Evolutionary conservation across 345 rosid genomes (phyloP).

Genomic region (Erucastrum elatum): DNA sequence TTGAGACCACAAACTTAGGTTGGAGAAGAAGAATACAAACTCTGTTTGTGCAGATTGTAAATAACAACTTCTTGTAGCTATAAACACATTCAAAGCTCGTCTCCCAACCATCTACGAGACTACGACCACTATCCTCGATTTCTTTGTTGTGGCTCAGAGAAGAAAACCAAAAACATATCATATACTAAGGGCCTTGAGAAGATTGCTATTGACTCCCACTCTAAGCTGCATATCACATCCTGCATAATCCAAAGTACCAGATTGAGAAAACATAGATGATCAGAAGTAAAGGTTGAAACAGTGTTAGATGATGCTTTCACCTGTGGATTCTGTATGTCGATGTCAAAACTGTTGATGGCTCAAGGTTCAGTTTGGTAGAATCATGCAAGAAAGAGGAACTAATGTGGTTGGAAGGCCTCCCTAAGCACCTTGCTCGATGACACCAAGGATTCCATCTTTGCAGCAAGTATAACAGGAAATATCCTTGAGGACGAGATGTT

Average conservation of each 20-base stretch:
- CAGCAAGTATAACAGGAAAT: constrained; percentile 77
- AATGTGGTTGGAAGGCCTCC: constrained; percentile 4
- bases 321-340: constrained; percentile 70
- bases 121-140: too few relatives aligned
- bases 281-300: neutral
- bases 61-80: constrained; percentile 2
- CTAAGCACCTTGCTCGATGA: constrained; percentile 65
- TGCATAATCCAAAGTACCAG: constrained; percentile 33
- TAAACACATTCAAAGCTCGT: constrained; percentile 12
- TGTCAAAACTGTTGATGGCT: constrained; percentile 89
- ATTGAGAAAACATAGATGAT: constrained; percentile 10
- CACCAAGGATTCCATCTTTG: constrained; percentile 91
- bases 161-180: constrained; percentile 13
- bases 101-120: neutral
- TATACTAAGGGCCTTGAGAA: constrained; percentile 56
- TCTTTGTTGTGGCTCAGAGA: constrained; percentile 17
- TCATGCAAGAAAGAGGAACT: neutral
- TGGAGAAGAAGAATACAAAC: constrained; percentile 9
- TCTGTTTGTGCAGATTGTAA: neutral
- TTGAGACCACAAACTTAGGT: neutral
- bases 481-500: constrained; percentile 62
- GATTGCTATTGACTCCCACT: constrained; percentile 82
- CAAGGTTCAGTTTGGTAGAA: constrained; percentile 64
- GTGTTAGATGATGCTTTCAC: constrained; percentile 39
- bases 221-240: constrained; percentile 88